These are phyloP conservation scores for Ustilago nuda DNA, from an alignment of 1,284 basidiomycete species.

Conservation along the genomic window DNA sequence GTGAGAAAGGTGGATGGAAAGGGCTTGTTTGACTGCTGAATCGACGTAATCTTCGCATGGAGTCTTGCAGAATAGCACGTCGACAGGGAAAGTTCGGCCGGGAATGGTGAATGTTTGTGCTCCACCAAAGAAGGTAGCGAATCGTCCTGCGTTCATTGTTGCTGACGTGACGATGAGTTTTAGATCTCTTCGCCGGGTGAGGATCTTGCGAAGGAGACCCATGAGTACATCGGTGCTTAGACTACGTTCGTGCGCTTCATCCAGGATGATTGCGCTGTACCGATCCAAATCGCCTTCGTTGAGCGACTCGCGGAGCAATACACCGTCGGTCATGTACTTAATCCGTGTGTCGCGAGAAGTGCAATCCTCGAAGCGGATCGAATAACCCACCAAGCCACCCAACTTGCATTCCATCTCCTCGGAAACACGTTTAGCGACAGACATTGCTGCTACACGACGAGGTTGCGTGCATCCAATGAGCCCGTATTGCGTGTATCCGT, in stretches of 20 bases:
- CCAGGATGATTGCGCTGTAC: slow-evolving; percentile 94
- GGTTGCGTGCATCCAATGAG: slow-evolving; percentile 96
- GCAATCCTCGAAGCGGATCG: slow-evolving; percentile 97
- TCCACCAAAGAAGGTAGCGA: slow-evolving; percentile 89
- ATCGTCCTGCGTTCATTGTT: slow-evolving; percentile 99
- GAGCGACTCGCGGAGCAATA: slow-evolving; percentile 90
- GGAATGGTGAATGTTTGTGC: slow-evolving; percentile 97
- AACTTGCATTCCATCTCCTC: slow-evolving; percentile 87
- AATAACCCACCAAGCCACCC: slow-evolving; percentile 89
- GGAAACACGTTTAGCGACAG: slow-evolving; percentile 96
- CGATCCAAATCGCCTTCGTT: slow-evolving; percentile 95
- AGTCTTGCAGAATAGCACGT: slow-evolving; percentile 93
- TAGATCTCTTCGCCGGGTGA: slow-evolving; percentile 88
- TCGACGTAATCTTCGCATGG: slow-evolving; percentile 99
- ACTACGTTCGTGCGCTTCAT: slow-evolving; percentile 96
- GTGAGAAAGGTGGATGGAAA: slow-evolving; percentile 93
- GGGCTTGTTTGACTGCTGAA: slow-evolving; percentile 94
- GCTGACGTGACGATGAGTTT: slow-evolving; percentile 98
- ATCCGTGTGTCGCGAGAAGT: slow-evolving; percentile 91
- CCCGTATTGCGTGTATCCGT: slow-evolving; percentile 89
- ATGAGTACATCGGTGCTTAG: slow-evolving; percentile 96
- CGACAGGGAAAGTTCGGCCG: slow-evolving; percentile 97
- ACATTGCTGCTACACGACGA: slow-evolving; percentile 97
- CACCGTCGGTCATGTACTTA: slow-evolving; percentile 96
- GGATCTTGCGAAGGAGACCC: slow-evolving; percentile 91